Conservation (phyloP, 495 filamentous ascomycete genomes). For the Penicillium pancosmium region DNA sequence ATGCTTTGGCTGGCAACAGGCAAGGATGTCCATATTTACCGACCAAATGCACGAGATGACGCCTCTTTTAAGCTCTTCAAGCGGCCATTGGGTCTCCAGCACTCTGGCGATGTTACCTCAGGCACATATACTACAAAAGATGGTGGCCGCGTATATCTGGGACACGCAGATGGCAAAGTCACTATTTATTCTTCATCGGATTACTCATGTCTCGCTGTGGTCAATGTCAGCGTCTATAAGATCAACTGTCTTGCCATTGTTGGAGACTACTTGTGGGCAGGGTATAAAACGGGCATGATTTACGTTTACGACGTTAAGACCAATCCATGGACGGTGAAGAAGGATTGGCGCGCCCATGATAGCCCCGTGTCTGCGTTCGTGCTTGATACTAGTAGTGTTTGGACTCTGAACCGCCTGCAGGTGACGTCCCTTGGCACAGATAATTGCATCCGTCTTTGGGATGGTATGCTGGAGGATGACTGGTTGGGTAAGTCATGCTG, state of each 20-base stretch:
- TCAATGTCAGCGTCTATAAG: conserved; percentile 91
- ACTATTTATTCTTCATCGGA: conserved; percentile 81
- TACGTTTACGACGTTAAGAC: conserved; percentile 85
- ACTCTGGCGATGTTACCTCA: conserved; percentile 85
- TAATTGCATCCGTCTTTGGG: conserved; percentile 84
- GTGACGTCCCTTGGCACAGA: conserved; percentile 90
- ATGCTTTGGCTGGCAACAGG: conserved; percentile 87
- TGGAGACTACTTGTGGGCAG: conserved; percentile 88
- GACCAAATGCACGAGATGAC: conserved; percentile 67
- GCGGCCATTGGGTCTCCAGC: conserved; percentile 65
- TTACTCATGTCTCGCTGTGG: conserved; percentile 71
- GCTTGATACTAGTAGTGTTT: conserved; percentile 80
- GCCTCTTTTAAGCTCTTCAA: conserved; percentile 71
- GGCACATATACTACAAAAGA: conserved; percentile 74
- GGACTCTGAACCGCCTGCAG: conserved; percentile 81
- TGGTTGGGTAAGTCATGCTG: conserved; percentile 67
- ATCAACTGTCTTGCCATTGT: conserved; percentile 86
- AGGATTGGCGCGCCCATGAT: conserved; percentile 92
- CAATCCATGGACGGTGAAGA: conserved; percentile 85
- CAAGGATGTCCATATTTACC: conserved; percentile 84
- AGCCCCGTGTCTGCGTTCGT: conserved; percentile 76
- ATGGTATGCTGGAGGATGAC: conserved; percentile 90
- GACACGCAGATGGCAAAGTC: conserved; percentile 91
- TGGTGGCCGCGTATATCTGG: conserved; percentile 83
- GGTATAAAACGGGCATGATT: conserved; percentile 92